Percentiles rank a stretch among this genome's conserved stretches.
These are phyloP conservation scores for Talaromyces sp. DNA, from an alignment of 2,329 filamentous ascomycete species.

Conservation along the genomic window DNA sequence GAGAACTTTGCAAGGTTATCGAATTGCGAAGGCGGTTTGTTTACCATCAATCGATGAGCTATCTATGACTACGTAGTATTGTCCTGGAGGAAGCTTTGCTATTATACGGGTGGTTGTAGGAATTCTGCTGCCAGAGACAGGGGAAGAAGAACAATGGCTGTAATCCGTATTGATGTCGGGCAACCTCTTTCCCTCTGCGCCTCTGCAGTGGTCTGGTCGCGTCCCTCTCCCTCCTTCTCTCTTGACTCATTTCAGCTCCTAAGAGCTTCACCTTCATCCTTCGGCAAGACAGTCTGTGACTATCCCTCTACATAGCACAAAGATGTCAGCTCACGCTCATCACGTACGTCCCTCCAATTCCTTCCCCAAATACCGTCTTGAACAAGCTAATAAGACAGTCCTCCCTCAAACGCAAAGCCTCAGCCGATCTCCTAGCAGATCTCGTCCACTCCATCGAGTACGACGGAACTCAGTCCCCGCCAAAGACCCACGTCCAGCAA, in stretches of 20 bases:
- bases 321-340: background rate
- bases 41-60: background rate
- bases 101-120: too few species aligned
- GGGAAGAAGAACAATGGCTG: background rate
- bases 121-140: too few species aligned
- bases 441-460: background rate
- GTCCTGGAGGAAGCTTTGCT: too few species aligned
- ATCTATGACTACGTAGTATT: too few species aligned
- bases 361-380: too few species aligned
- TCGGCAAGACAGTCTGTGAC: background rate
- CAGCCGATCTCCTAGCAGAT: background rate
- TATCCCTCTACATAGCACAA: background rate
- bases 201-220: background rate
- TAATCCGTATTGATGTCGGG: background rate
- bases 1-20: background rate
- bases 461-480: background rate
- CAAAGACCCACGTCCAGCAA: background rate
- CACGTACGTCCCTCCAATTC: background rate
- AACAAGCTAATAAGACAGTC: background rate
- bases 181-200: background rate
- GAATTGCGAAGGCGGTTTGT: background rate
- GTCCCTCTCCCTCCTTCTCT: background rate
- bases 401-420: constrained; percentile 14
- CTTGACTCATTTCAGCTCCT: background rate
- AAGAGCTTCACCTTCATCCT: background rate